A percentile compares a stretch with the other conserved stretches of the same genome.
Evolutionary conservation across 345 rosid genomes (phyloP).

Genomic region (Camelina hispida): DNA sequence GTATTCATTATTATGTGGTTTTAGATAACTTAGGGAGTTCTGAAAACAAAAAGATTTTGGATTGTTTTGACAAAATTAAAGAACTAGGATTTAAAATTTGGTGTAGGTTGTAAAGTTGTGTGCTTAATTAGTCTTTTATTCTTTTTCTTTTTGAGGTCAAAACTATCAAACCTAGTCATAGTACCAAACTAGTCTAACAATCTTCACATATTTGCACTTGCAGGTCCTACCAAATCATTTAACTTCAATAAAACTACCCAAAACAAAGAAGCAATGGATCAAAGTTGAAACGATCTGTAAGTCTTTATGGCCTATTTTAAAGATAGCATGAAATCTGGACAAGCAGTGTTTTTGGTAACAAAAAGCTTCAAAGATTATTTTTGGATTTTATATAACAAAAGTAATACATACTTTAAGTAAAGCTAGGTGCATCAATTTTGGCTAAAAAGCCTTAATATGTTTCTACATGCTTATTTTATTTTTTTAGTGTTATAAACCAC

Average conservation of each 20-base stretch:
- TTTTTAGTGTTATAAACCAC: conserved; percentile 7
- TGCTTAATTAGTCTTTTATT: too few species aligned
- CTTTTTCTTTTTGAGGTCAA: too few species aligned
- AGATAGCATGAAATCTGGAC: neutral
- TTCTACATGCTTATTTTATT: conserved; percentile 15
- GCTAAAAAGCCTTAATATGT: conserved; percentile 33
- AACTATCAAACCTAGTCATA: too few species aligned
- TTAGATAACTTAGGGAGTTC: too few species aligned
- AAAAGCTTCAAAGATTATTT: neutral
- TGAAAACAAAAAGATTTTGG: too few species aligned
- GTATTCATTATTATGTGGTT: too few species aligned
- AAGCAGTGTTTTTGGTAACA: neutral
- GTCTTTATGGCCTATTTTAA: neutral
- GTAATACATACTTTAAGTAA: neutral
- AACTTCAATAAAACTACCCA: neutral
- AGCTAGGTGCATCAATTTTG: conserved; percentile 29
- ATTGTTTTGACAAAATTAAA: too few species aligned
- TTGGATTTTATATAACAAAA: neutral
- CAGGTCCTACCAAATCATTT: neutral
- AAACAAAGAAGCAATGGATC: neutral
- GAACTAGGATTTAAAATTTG: too few species aligned
- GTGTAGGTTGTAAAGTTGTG: too few species aligned
- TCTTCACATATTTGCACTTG: neutral
- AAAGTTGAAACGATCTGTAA: neutral
- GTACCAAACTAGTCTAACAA: neutral